A percentile compares a stretch with the other conserved stretches of the same genome.
These are phyloP conservation scores for Cyberlindnera maritima DNA, from an alignment of 805 yeast species.

Conservation along the genomic window DNA sequence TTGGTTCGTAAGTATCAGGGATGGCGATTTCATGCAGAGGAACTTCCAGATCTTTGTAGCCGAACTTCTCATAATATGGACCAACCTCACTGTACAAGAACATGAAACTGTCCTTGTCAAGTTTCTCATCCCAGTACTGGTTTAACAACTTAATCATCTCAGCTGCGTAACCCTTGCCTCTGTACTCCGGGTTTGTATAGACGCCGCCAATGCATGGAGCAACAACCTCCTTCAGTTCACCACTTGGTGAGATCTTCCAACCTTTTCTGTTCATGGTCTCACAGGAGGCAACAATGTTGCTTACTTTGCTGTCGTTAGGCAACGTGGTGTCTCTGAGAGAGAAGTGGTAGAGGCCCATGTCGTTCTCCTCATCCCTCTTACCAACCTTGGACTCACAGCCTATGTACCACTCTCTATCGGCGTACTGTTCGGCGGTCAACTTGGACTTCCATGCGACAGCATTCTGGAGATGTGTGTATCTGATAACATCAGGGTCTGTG, in stretches of 20 bases:
- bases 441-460: conserved; percentile 34
- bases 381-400: conserved; percentile 29
- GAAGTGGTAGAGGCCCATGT: conserved; percentile 36
- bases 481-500: conserved; percentile 32
- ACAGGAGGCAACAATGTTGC: conserved; percentile 37
- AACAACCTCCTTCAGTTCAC: conserved; percentile 29
- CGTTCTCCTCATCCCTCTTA: conserved; percentile 14
- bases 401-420: conserved; percentile 34
- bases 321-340: conserved; percentile 30
- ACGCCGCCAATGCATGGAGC: conserved; percentile 58
- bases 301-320: conserved; percentile 16
- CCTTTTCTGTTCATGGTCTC: conserved; percentile 40
- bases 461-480: conserved; percentile 35
- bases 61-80: conserved; percentile 60
- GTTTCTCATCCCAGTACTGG: conserved; percentile 32
- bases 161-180: conserved; percentile 57
- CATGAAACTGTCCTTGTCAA: conserved; percentile 33
- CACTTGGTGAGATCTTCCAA: conserved; percentile 29
- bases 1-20: conserved; percentile 16
- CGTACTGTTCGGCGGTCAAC: conserved; percentile 34
- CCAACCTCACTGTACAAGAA: conserved; percentile 75
- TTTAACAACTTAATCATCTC: conserved; percentile 41
- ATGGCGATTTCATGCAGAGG: conserved; percentile 32
- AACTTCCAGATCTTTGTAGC: conserved; percentile 45
- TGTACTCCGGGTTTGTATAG: conserved; percentile 43